Evolutionary conservation across 2,329 filamentous ascomycete genomes (phyloP).

Genomic region (Stromatinia cepivora): DNA sequence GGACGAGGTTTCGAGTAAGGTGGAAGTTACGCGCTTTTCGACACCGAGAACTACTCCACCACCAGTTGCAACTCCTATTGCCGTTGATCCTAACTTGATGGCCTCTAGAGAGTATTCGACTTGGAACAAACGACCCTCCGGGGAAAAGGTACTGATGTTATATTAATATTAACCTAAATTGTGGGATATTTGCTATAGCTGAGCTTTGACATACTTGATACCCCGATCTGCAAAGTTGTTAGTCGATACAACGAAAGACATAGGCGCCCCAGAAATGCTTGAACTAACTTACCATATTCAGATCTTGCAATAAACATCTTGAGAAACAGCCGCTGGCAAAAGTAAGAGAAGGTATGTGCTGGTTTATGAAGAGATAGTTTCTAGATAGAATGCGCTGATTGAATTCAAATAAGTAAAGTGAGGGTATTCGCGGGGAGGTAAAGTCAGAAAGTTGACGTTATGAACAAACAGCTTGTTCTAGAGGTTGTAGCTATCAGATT

Average conservation of each 20-base stretch:
- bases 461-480: constrained; percentile 17
- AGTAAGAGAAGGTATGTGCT: neutral
- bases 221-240: constrained; percentile 73
- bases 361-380: neutral
- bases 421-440: constrained; percentile 8
- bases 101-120: constrained; percentile 99
- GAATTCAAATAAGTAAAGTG: neutral
- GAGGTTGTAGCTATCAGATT: constrained; percentile 23
- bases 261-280: constrained; percentile 12
- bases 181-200: constrained; percentile 26
- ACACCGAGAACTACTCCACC: constrained; percentile 96
- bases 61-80: constrained; percentile 94
- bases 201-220: constrained; percentile 73
- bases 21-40: constrained; percentile 98
- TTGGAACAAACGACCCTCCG: constrained; percentile 98
- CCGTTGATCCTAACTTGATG: constrained; percentile 98
- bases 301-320: constrained; percentile 99
- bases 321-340: constrained; percentile 43
- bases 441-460: constrained; percentile 21
- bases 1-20: constrained; percentile 93
- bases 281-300: constrained; percentile 82
- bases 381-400: neutral
- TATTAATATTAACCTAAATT: constrained; percentile 25
- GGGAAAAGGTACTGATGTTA: constrained; percentile 85
- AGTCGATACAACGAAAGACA: constrained; percentile 36